Conservation (phyloP, 176 grass and related monocot genomes). For the Themeda triandra region DNA sequence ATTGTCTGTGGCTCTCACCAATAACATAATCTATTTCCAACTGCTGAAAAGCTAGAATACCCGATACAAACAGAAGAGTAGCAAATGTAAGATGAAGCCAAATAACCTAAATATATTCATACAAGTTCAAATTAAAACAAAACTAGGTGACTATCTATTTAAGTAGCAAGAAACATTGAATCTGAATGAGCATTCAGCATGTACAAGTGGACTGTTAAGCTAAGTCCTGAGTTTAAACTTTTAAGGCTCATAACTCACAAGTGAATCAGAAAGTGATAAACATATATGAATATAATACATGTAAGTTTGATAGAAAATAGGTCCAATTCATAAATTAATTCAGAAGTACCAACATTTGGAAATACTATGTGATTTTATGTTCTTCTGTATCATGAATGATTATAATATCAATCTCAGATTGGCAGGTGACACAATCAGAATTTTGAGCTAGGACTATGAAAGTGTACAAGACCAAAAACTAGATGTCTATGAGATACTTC, state of each 20-base stretch:
- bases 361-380: neutral
- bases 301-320: neutral
- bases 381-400: neutral
- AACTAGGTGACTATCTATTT: neutral
- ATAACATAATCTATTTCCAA: slow-evolving; percentile 96
- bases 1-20: slow-evolving; percentile 77
- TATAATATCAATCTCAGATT: neutral
- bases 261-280: neutral
- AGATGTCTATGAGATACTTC: neutral
- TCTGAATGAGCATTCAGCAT: slow-evolving; percentile 2
- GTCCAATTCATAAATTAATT: neutral
- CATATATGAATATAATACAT: neutral
- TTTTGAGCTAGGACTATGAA: neutral
- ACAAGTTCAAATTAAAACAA: slow-evolving; percentile 19
- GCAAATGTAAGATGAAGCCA: slow-evolving; percentile 7
- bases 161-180: neutral
- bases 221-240: neutral
- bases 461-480: neutral
- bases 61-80: slow-evolving; percentile 18
- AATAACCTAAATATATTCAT: neutral
- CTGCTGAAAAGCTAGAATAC: slow-evolving; percentile 88
- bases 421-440: neutral
- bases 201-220: neutral
- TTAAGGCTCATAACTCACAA: neutral
- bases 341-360: neutral